Evolutionary conservation across 768 basidiomycete genomes (phyloP).

Genomic region (Suillus placidus): DNA sequence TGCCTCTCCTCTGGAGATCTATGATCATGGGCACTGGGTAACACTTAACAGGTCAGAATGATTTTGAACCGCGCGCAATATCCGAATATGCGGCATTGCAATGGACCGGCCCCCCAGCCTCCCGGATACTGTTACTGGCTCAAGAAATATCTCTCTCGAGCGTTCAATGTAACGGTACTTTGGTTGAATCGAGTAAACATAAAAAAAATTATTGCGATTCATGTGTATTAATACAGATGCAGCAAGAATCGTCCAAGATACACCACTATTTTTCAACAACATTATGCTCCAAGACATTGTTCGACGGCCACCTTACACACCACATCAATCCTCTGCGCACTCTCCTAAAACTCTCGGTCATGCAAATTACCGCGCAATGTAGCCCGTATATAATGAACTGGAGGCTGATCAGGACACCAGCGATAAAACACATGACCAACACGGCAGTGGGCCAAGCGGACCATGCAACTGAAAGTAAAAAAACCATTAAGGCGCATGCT

Average conservation of each 20-base stretch:
- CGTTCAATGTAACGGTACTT: neutral
- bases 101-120: neutral
- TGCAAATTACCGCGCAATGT: constrained; percentile 25
- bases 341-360: constrained; percentile 12
- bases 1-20: neutral
- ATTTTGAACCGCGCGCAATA: neutral
- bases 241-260: neutral
- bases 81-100: neutral
- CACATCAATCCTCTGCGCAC: constrained; percentile 18
- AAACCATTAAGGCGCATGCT: constrained; percentile 57
- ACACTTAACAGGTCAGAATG: neutral
- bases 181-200: neutral
- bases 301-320: constrained; percentile 3
- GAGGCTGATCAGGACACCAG: constrained; percentile 61
- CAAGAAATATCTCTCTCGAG: neutral
- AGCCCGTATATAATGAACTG: constrained; percentile 68
- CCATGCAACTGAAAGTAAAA: constrained; percentile 64
- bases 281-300: neutral
- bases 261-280: neutral
- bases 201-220: neutral
- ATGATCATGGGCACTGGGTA: neutral
- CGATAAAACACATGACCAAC: constrained; percentile 55
- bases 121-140: neutral
- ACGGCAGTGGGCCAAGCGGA: constrained; percentile 65
- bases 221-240: neutral